Conservation (phyloP, 2,329 filamentous ascomycete species). For the Scytalidium sp. region DNA sequence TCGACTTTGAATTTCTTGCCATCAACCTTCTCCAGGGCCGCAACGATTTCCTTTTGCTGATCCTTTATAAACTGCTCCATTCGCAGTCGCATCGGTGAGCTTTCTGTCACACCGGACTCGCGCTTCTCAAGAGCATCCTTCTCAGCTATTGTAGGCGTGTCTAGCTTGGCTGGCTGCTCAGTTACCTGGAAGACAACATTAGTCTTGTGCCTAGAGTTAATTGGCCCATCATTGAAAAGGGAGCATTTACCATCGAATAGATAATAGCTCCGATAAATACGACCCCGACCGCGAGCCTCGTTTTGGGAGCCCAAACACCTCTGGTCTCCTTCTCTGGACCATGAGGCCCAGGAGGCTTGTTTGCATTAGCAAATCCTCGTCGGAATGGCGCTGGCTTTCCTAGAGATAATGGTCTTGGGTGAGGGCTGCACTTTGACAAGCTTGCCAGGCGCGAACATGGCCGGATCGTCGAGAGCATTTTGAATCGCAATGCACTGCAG, state of each 20-base stretch:
- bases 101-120: slow-evolving; percentile 68
- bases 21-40: slow-evolving; percentile 79
- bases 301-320: slow-evolving; percentile 40
- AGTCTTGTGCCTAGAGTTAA: slow-evolving; percentile 7
- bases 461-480: slow-evolving; percentile 21
- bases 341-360: slow-evolving; percentile 3
- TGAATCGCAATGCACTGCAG: slow-evolving; percentile 6
- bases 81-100: slow-evolving; percentile 92
- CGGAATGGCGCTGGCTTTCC: slow-evolving; percentile 12
- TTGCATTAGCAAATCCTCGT: slow-evolving; percentile 16
- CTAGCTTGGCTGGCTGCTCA: slow-evolving; percentile 40
- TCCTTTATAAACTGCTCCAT: slow-evolving; percentile 97
- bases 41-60: slow-evolving; percentile 85
- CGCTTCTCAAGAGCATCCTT: slow-evolving; percentile 79
- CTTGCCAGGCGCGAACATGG: slow-evolving; percentile 16
- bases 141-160: slow-evolving; percentile 74
- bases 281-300: slow-evolving; percentile 44
- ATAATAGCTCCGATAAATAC: slow-evolving; percentile 45
- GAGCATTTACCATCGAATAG: slow-evolving; percentile 44
- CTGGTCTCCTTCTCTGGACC: slow-evolving; percentile 5
- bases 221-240: background rate
- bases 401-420: slow-evolving; percentile 6
- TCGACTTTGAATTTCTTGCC: slow-evolving; percentile 79
- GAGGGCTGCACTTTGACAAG: slow-evolving; percentile 13
- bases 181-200: slow-evolving; percentile 24